Evolutionary conservation across 2,329 filamentous ascomycete species (phyloP).

Genomic region (Laburnicola sp.): DNA sequence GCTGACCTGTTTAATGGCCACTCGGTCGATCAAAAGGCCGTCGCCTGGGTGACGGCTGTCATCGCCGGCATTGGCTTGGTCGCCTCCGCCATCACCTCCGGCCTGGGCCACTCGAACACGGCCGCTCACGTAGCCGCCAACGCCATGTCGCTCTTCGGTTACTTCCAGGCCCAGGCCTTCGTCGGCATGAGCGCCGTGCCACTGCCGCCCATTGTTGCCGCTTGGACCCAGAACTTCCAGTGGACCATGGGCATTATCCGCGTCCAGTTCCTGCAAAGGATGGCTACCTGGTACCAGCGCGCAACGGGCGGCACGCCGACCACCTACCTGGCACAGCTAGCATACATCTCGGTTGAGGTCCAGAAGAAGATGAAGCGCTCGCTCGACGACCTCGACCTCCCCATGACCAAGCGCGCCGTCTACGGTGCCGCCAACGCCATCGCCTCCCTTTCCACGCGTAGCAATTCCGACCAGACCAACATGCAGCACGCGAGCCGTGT

Average conservation of each 20-base stretch:
- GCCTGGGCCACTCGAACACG: slow-evolving; percentile 88
- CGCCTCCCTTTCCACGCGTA: slow-evolving; percentile 43
- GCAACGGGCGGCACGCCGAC: slow-evolving; percentile 85
- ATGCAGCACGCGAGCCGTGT: slow-evolving; percentile 42
- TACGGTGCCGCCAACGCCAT: slow-evolving; percentile 12
- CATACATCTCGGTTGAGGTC: slow-evolving; percentile 79
- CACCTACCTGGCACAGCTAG: slow-evolving; percentile 73
- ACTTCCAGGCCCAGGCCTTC: slow-evolving; percentile 93
- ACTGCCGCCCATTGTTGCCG: slow-evolving; percentile 82
- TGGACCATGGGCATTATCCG: slow-evolving; percentile 97
- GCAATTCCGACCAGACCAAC: slow-evolving; percentile 53
- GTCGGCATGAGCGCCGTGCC: slow-evolving; percentile 80
- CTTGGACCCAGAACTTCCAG: slow-evolving; percentile 97
- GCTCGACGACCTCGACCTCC: background rate
- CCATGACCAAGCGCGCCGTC: slow-evolving; percentile 33
- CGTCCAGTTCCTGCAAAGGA: slow-evolving; percentile 81
- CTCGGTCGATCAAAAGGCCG: slow-evolving; percentile 84
- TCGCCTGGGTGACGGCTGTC: slow-evolving; percentile 86
- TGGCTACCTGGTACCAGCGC: slow-evolving; percentile 95
- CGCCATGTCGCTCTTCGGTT: slow-evolving; percentile 88
- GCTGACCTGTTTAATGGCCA: slow-evolving; percentile 87
- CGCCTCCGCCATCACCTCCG: slow-evolving; percentile 85
- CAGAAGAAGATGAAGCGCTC: slow-evolving; percentile 68
- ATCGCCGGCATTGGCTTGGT: slow-evolving; percentile 83
- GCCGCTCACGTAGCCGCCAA: slow-evolving; percentile 93